Evolutionary conservation across 345 rosid genomes (phyloP), one percentile per base, ranked within the genome.

Genomic region (Heritiera littoralis): DNA sequence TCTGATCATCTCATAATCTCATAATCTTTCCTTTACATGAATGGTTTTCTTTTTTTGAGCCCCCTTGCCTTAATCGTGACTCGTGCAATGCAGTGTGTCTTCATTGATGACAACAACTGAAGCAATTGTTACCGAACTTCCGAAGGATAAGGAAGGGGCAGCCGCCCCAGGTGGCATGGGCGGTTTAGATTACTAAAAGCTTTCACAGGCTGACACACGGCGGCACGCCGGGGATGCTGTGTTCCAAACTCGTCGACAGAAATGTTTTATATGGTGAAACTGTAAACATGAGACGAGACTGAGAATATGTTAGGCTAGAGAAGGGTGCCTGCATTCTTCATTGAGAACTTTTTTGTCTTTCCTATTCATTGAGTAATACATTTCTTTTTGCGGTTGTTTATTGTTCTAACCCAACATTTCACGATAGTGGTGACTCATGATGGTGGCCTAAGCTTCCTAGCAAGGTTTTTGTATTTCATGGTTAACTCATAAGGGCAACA

Each of bases 1-100:
- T 67, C 54, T 9, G 45, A 67, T 6, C 12, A 58, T 41, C 32
- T 67, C 45, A 8, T 59, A 41, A 3, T 35, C 3, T 35, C 38
- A 35, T 35, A 3, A 9, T 8, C 30, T 18, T 32, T 35, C 12
- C 56, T 23, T 12, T 5, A 11, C 49, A 2, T 14, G 32, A 55
- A 1, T 48, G 20, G 9, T 66, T 10, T 14, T 40, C 9, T 30
- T 7, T 2, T 7, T 38, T 43, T 40, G 23, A 9, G 20, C 11
- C 54, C 9, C 32, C 51, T 23, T 0, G n/a, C 9, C 69, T 13
- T 23, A 13, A 6, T 79, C 9, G 10, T 45, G 28, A 17, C 3
- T 41, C 65, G n/a, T 41, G 49, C 5, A 74, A n/a, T 85, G 77
- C 71, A 90, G 92, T 75, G 91, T 89, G 6, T 85, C 92, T 0